Conservation (phyloP, 306 rosid genomes). For the Corylus avellana region DNA sequence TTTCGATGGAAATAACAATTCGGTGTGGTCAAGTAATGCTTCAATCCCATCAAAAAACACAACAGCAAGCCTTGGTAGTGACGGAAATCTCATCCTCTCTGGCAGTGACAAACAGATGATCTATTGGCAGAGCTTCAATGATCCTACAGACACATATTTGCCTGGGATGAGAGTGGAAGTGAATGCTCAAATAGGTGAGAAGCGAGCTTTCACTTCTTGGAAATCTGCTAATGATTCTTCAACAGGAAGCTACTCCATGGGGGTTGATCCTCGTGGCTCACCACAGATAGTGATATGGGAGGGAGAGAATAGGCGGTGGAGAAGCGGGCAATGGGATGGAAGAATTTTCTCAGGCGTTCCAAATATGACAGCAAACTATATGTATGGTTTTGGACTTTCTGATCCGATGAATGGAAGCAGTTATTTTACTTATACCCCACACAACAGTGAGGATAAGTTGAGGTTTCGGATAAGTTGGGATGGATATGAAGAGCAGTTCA, state of each 20-base stretch:
- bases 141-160: conserved; percentile 65
- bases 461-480: conserved; percentile 65
- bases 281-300: conserved; percentile 78
- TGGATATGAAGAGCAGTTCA: conserved; percentile 51
- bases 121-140: conserved; percentile 62
- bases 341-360: conserved; percentile 55
- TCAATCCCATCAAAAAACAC: conserved; percentile 14
- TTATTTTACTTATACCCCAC: conserved; percentile 36
- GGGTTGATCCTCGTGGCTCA: conserved; percentile 63
- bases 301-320: conserved; percentile 56
- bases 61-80: conserved; percentile 32
- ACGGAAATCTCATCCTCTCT: conserved; percentile 55
- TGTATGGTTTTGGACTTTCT: conserved; percentile 52
- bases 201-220: conserved; percentile 56
- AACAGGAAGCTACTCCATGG: conserved; percentile 54
- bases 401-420: conserved; percentile 5
- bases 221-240: conserved; percentile 65
- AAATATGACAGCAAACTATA: conserved; percentile 32
- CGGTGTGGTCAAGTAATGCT: conserved; percentile 53
- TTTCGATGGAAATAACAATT: conserved; percentile 28
- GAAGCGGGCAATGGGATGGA: conserved; percentile 81
- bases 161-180: conserved; percentile 64
- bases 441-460: conserved; percentile 22
- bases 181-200: conserved; percentile 27
- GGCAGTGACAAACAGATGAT: background rate